A percentile compares a stretch with the other conserved stretches of the same genome.
These are phyloP conservation scores for Monosporascus sp. DNA, from an alignment of 2,329 filamentous ascomycete species.

Conservation along the genomic window DNA sequence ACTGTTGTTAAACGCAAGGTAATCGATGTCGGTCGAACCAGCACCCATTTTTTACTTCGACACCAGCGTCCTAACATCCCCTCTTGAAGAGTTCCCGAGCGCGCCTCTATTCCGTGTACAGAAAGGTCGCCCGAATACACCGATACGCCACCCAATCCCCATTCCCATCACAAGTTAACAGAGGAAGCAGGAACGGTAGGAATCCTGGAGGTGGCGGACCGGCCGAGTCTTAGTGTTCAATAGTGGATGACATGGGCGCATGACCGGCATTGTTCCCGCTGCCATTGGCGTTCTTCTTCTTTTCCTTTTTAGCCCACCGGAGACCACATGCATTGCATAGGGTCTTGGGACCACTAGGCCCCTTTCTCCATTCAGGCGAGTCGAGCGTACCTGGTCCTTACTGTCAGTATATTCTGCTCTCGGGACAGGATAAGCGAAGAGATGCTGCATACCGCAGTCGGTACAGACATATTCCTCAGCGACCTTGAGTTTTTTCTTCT, in stretches of 20 bases:
- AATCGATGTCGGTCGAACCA: too few species aligned
- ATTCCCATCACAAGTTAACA: conserved; percentile 8
- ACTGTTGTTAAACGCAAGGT: too few species aligned
- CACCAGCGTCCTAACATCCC: too few species aligned
- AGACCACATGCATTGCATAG: conserved; percentile 91
- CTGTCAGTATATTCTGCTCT: conserved; percentile 5
- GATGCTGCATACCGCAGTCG: conserved; percentile 66
- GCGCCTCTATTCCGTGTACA: not conserved
- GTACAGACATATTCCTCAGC: conserved; percentile 90
- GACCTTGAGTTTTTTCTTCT: conserved; percentile 84
- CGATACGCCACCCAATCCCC: conserved; percentile 11
- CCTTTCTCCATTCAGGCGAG: conserved; percentile 94
- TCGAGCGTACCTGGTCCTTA: conserved; percentile 64
- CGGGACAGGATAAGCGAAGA: not conserved
- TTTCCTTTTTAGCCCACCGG: conserved; percentile 75
- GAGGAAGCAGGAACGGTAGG: conserved; percentile 1
- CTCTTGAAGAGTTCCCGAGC: conserved; percentile 7
- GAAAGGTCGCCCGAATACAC: conserved; percentile 8
- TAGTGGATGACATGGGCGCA: conserved; percentile 3
- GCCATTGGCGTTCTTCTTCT: conserved; percentile 49
- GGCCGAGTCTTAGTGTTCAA: conserved; percentile 5
- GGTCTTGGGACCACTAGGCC: conserved; percentile 87
- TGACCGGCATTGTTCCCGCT: conserved; percentile 6
- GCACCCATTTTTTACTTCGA: too few species aligned
- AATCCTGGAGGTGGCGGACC: not conserved